A percentile compares a stretch with the other conserved stretches of the same genome.
phyloP scores from a whole-genome alignment of 805 yeast species.

The Yarrowia sp. region DNA sequence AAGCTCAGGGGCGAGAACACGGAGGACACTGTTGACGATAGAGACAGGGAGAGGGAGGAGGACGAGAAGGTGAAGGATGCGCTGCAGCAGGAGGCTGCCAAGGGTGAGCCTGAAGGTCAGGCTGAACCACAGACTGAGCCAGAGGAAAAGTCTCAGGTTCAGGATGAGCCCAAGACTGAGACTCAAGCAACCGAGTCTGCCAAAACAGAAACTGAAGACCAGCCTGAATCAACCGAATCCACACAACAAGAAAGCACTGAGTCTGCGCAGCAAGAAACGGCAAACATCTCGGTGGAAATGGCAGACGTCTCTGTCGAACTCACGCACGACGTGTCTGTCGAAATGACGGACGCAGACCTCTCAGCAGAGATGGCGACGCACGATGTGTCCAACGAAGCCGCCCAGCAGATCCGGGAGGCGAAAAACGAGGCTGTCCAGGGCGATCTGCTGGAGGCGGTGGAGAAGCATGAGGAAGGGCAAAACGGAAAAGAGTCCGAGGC shows the following conservation, averaged over 20 bases:
- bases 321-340: constrained; percentile 12
- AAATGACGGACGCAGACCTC: constrained; percentile 14
- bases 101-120: too few species aligned
- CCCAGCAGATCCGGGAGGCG: neutral
- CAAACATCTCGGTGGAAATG: neutral
- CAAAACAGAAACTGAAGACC: too few species aligned
- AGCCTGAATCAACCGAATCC: too few species aligned
- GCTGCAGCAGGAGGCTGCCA: too few species aligned
- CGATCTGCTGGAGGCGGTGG: neutral
- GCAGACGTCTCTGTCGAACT: neutral
- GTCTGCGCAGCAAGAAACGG: too few species aligned
- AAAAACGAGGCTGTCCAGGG: neutral
- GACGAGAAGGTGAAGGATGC: neutral
- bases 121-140: too few species aligned
- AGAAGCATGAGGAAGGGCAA: neutral
- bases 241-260: too few species aligned
- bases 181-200: too few species aligned
- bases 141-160: too few species aligned
- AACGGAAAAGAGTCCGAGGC: neutral
- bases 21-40: neutral
- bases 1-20: too few species aligned
- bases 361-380: constrained; percentile 5
- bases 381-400: neutral
- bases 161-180: neutral
- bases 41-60: neutral